A percentile compares a stretch with the other conserved stretches of the same genome.
Conservation (phyloP, 306 rosid genomes). For the Leucaena leucocephala region DNA sequence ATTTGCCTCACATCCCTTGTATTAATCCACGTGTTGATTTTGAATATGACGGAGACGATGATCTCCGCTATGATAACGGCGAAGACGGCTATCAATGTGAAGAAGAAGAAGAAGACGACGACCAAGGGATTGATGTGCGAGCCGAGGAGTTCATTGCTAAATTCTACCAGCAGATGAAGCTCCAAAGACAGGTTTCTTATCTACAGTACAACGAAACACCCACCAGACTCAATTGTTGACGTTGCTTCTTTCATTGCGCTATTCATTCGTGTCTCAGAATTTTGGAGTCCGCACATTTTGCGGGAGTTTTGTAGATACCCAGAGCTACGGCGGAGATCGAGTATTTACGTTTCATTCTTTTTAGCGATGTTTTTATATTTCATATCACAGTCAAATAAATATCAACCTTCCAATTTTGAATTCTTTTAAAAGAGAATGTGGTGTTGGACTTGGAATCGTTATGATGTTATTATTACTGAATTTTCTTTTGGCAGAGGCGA, state of each 20-base stretch:
- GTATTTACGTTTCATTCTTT: conserved; percentile 30
- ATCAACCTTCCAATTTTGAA: neutral
- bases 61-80: conserved; percentile 26
- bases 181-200: conserved; percentile 52
- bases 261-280: neutral
- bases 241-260: conserved; percentile 1
- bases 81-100: neutral
- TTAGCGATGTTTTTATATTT: neutral
- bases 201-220: conserved; percentile 42
- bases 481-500: neutral
- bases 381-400: conserved; percentile 33
- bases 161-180: conserved; percentile 55
- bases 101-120: conserved; percentile 20
- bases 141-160: conserved; percentile 89
- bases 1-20: conserved; percentile 71
- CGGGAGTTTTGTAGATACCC: conserved; percentile 52
- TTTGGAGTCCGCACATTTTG: conserved; percentile 22
- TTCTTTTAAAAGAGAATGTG: neutral
- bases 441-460: neutral
- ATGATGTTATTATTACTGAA: neutral
- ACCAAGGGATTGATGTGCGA: conserved; percentile 55
- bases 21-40: conserved; percentile 65
- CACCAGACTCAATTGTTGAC: conserved; percentile 1
- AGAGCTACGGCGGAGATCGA: conserved; percentile 31
- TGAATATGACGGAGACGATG: conserved; percentile 43